Evolutionary conservation across 441 rosid genomes (phyloP).

Genomic region (Euphorbia neoarborescens): DNA sequence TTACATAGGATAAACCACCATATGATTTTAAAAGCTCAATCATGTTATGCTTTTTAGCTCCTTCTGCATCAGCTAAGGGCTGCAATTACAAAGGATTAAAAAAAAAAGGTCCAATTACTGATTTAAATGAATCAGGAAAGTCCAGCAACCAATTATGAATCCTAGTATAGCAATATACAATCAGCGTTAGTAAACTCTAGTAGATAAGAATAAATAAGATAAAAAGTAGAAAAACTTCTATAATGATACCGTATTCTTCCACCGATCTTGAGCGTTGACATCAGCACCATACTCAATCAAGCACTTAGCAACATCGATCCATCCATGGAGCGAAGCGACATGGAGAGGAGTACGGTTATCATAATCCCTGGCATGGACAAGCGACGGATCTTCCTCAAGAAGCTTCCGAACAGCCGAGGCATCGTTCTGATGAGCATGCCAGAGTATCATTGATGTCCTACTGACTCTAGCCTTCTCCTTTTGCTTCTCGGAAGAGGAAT

Average conservation of each 20-base stretch:
- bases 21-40: slow-evolving; percentile 62
- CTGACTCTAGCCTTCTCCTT: slow-evolving; percentile 98
- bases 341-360: slow-evolving; percentile 90
- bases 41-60: slow-evolving; percentile 77
- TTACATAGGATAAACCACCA: slow-evolving; percentile 84
- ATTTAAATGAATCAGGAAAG: background rate
- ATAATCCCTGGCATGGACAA: slow-evolving; percentile 87
- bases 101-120: background rate
- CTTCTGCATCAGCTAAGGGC: slow-evolving; percentile 99
- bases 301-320: slow-evolving; percentile 82
- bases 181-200: background rate
- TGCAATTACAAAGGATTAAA: slow-evolving; percentile 27
- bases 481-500: slow-evolving; percentile 46
- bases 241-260: slow-evolving; percentile 78
- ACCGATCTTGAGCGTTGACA: slow-evolving; percentile 96
- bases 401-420: slow-evolving; percentile 73
- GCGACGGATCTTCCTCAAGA: slow-evolving; percentile 73
- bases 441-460: slow-evolving; percentile 82
- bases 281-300: slow-evolving; percentile 81
- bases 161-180: background rate
- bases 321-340: slow-evolving; percentile 93
- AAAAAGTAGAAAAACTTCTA: background rate
- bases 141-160: slow-evolving; percentile 2
- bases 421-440: slow-evolving; percentile 99
- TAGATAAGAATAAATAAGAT: background rate